Percentiles rank a stretch among this genome's conserved stretches.
Conservation (phyloP, 306 rosid species). For the Dryas drummondii region DNA sequence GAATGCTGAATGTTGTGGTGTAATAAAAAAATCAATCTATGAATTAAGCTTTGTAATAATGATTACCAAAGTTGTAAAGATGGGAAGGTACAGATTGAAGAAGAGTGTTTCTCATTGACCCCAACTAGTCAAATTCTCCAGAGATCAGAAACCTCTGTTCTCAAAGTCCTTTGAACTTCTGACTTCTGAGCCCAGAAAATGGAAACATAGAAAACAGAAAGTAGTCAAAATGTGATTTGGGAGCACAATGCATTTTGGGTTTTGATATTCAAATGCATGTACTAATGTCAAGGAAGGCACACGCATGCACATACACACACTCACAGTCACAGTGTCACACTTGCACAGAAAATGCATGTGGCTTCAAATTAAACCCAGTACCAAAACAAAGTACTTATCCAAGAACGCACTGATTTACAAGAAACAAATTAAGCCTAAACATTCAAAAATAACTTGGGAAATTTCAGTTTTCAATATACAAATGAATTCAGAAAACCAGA, state of each 20-base stretch:
- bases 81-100: constrained; percentile 33
- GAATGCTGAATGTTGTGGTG: background rate
- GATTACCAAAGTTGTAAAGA: constrained; percentile 40
- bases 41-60: background rate
- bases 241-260: constrained; percentile 9
- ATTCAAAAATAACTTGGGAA: background rate
- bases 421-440: background rate
- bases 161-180: background rate
- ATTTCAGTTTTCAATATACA: background rate
- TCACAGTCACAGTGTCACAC: too few relatives aligned
- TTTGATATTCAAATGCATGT: too few relatives aligned
- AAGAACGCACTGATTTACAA: background rate
- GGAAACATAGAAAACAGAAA: background rate
- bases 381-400: background rate
- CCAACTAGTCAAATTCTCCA: background rate
- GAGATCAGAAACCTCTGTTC: background rate
- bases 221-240: background rate
- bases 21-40: background rate
- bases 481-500: background rate
- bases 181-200: constrained; percentile 2
- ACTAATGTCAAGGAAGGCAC: too few relatives aligned
- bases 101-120: constrained; percentile 47
- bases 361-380: background rate
- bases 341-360: too few relatives aligned
- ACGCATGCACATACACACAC: too few relatives aligned